A percentile compares a stretch with the other conserved stretches of the same genome.
Conservation (phyloP, 257 asterid genomes). For the Coffea canephora region DNA sequence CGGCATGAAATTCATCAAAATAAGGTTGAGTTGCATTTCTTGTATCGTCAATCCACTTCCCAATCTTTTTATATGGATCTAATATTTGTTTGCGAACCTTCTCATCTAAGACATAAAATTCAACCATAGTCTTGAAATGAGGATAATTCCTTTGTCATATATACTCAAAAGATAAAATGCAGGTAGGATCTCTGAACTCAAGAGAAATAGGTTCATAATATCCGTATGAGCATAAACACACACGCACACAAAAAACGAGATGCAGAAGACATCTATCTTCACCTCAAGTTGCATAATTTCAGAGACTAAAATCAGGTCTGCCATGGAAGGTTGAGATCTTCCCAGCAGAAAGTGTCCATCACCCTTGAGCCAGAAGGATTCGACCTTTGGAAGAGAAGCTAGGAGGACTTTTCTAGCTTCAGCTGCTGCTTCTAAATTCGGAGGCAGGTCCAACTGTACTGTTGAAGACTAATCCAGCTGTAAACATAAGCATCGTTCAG, state of each 20-base stretch:
- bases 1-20: constrained; percentile 53
- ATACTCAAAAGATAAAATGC: too few relatives aligned
- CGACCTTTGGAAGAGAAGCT: constrained; percentile 63
- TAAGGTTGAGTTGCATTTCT: constrained; percentile 59
- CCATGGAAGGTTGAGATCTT: constrained; percentile 76
- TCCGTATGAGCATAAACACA: background rate
- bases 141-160: too few relatives aligned
- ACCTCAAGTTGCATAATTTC: constrained; percentile 97
- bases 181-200: too few relatives aligned
- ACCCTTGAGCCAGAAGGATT: constrained; percentile 78
- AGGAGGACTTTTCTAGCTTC: constrained; percentile 55
- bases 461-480: constrained; percentile 57
- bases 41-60: constrained; percentile 58
- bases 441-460: constrained; percentile 56
- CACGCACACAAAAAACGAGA: too few relatives aligned
- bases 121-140: background rate
- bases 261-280: constrained; percentile 12
- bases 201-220: background rate
- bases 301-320: constrained; percentile 84
- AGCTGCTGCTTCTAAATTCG: constrained; percentile 64
- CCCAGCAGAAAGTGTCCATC: constrained; percentile 73
- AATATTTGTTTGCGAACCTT: constrained; percentile 50
- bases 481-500: constrained; percentile 22
- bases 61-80: constrained; percentile 49
- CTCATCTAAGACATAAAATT: constrained; percentile 42